phyloP scores from a whole-genome alignment of 1,284 basidiomycete genomes.

The Sanghuangporus weigelae region DNA sequence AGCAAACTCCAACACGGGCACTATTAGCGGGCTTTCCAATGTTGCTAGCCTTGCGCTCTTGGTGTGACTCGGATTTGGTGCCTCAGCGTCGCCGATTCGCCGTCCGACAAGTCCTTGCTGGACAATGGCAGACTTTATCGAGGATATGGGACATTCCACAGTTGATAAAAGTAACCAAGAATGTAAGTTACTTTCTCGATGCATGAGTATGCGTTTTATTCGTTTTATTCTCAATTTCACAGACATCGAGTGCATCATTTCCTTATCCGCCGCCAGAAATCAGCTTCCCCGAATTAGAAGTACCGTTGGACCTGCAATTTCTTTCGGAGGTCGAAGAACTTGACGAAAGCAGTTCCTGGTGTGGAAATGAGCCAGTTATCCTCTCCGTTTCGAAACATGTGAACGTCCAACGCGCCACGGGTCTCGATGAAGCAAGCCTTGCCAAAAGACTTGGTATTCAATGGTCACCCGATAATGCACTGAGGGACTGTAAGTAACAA shows the following conservation, averaged over 20 bases:
- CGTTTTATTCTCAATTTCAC: not conserved
- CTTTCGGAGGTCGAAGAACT: not conserved
- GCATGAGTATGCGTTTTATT: constrained; percentile 12
- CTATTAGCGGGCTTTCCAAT: constrained; percentile 81
- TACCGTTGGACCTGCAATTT: constrained; percentile 29
- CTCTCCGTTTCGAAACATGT: constrained; percentile 44
- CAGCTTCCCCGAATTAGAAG: constrained; percentile 31
- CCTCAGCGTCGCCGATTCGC: constrained; percentile 41
- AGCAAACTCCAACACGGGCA: constrained; percentile 66
- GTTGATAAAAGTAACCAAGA: constrained; percentile 49
- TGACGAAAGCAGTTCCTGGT: not conserved
- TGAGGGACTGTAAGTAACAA: constrained; percentile 62
- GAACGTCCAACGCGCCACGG: constrained; percentile 57
- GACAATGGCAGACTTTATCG: constrained; percentile 45
- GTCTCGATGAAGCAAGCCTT: constrained; percentile 54
- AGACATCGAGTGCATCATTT: not conserved
- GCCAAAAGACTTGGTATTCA: constrained; percentile 44
- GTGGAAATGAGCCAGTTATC: constrained; percentile 41
- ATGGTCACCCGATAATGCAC: constrained; percentile 76
- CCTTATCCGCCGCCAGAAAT: constrained; percentile 25
- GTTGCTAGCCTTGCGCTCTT: constrained; percentile 67
- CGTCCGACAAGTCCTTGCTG: constrained; percentile 63
- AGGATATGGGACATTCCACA: constrained; percentile 60
- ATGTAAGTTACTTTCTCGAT: constrained; percentile 35
- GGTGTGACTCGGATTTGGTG: constrained; percentile 11